phyloP scores from a whole-genome alignment of 176 grass and related monocot species.

The Avena atlantica region DNA sequence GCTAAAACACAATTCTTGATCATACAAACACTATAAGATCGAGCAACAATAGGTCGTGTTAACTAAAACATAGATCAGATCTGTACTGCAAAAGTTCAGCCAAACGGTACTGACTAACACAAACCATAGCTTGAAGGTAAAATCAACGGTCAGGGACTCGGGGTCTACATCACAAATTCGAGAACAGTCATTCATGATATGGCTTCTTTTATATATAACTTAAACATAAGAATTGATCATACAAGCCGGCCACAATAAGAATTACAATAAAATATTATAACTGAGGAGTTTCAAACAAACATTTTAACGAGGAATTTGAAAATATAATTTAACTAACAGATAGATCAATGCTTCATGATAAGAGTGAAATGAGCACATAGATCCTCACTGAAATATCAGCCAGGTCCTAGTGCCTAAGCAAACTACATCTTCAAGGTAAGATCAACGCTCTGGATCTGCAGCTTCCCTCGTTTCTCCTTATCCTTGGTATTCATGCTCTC shows the following conservation, averaged over 20 bases:
- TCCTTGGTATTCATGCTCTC: background rate
- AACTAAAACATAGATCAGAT: background rate
- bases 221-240: background rate
- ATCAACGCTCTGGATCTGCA: background rate
- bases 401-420: too few species aligned
- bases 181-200: background rate
- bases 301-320: too few species aligned
- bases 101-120: background rate
- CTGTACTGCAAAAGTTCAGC: background rate
- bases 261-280: background rate
- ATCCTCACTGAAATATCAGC: background rate
- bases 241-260: background rate
- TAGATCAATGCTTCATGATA: background rate
- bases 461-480: background rate
- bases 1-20: background rate
- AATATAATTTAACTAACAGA: background rate
- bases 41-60: background rate
- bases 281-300: too few species aligned
- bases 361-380: background rate
- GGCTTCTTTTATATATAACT: background rate
- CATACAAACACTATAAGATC: background rate
- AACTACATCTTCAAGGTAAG: conserved; percentile 39
- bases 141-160: background rate
- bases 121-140: conserved; percentile 38
- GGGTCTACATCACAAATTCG: background rate